A percentile compares a stretch with the other conserved stretches of the same genome.
Conservation (phyloP, 805 yeast species). For the Starmerella bombicola region DNA sequence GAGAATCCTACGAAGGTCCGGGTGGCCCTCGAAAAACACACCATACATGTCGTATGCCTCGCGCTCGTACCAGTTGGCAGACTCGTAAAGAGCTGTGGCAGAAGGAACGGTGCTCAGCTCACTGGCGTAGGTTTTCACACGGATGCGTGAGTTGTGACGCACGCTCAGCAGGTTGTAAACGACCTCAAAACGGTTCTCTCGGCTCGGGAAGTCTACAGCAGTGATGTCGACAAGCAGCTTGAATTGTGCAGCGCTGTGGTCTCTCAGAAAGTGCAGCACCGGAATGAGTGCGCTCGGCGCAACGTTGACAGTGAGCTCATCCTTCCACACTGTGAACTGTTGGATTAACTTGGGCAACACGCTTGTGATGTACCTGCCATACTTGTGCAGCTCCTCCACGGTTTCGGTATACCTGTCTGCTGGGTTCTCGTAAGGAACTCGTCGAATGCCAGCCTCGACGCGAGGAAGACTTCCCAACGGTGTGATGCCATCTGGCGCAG, state of each 20-base stretch:
- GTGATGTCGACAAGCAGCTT: conserved; percentile 70
- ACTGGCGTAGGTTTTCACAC: conserved; percentile 79
- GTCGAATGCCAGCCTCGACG: conserved; percentile 27
- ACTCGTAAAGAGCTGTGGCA: conserved; percentile 55
- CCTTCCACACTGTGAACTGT: conserved; percentile 82
- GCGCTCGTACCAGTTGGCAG: conserved; percentile 85
- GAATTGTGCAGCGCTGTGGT: conserved; percentile 72
- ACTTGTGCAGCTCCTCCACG: conserved; percentile 61
- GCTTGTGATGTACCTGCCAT: conserved; percentile 66
- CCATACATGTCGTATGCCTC: conserved; percentile 84
- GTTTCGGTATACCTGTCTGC: conserved; percentile 60
- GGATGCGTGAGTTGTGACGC: conserved; percentile 72
- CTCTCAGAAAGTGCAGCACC: conserved; percentile 53
- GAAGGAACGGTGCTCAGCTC: conserved; percentile 77
- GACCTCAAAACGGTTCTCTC: conserved; percentile 75
- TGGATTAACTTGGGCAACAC: conserved; percentile 72
- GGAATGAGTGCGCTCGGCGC: conserved; percentile 68
- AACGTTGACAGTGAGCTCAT: conserved; percentile 62
- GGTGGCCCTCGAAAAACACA: conserved; percentile 76
- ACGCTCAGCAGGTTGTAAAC: conserved; percentile 72
- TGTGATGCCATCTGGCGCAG: conserved; percentile 28
- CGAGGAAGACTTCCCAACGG: conserved; percentile 25
- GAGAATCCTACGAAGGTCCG: conserved; percentile 78
- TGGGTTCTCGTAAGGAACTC: conserved; percentile 40
- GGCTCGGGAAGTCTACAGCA: conserved; percentile 75